These are phyloP conservation scores for Candida stauntonica DNA, from an alignment of 805 yeast species.

Conservation along the genomic window DNA sequence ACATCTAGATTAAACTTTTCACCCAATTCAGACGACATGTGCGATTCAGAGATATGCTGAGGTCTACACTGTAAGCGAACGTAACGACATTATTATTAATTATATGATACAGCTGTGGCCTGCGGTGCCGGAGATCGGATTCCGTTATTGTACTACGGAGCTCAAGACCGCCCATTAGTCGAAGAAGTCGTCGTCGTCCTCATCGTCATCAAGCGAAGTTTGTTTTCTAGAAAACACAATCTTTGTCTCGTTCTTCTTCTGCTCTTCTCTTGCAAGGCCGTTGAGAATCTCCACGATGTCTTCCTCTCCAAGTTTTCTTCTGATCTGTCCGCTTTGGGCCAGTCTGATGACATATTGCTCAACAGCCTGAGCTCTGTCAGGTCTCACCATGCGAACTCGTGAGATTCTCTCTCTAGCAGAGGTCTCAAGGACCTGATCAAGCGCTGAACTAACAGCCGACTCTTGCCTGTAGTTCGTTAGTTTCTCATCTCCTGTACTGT, in stretches of 20 bases:
- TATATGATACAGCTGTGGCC: too few relatives aligned
- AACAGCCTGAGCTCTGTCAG: slow-evolving; percentile 86
- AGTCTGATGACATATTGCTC: slow-evolving; percentile 73
- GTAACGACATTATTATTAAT: too few relatives aligned
- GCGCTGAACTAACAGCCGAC: slow-evolving; percentile 22
- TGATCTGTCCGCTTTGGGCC: slow-evolving; percentile 71
- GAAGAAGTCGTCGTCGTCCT: slow-evolving; percentile 40
- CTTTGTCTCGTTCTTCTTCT: slow-evolving; percentile 56
- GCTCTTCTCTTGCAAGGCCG: slow-evolving; percentile 72
- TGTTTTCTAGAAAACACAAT: slow-evolving; percentile 40
- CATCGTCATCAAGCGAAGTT: slow-evolving; percentile 24
- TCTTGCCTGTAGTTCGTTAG: slow-evolving; percentile 1
- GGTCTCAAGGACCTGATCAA: slow-evolving; percentile 73
- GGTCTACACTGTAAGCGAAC: too few relatives aligned
- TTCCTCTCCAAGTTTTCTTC: slow-evolving; percentile 68
- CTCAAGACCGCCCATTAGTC: too few relatives aligned
- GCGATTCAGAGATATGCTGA: too few relatives aligned
- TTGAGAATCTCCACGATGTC: slow-evolving; percentile 82
- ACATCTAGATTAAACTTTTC: too few relatives aligned
- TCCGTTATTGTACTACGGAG: too few relatives aligned
- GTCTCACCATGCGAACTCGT: slow-evolving; percentile 82
- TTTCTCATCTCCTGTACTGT: not conserved
- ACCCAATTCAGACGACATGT: too few relatives aligned
- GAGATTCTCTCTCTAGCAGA: slow-evolving; percentile 84
- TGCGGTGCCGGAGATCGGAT: too few relatives aligned